Conservation (phyloP, 306 rosid species). For the Cicer yamashitae region DNA sequence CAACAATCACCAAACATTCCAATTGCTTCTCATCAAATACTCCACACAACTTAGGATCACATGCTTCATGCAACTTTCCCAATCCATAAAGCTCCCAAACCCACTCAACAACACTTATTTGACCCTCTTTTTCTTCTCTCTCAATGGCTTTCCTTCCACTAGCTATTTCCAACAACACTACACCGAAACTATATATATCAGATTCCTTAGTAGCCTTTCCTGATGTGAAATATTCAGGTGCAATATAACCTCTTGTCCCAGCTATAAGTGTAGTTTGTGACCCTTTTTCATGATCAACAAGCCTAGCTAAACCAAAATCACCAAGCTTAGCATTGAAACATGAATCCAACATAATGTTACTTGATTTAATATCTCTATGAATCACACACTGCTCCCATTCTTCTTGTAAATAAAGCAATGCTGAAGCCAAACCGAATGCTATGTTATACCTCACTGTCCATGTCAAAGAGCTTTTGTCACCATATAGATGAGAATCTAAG, state of each 20-base stretch:
- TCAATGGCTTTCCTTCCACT: conserved; percentile 47
- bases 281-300: conserved; percentile 51
- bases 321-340: conserved; percentile 53
- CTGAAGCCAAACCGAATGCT: conserved; percentile 47
- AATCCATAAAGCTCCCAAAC: conserved; percentile 54
- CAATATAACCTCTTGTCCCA: conserved; percentile 53
- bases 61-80: conserved; percentile 41
- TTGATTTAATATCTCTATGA: conserved; percentile 60
- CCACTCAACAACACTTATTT: conserved; percentile 47
- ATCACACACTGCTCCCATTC: conserved; percentile 58
- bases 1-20: conserved; percentile 44
- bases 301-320: conserved; percentile 58
- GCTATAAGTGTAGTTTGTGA: conserved; percentile 46
- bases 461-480: conserved; percentile 13
- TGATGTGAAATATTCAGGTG: conserved; percentile 49
- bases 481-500: conserved; percentile 51
- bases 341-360: conserved; percentile 59
- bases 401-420: conserved; percentile 54
- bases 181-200: conserved; percentile 52
- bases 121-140: conserved; percentile 30
- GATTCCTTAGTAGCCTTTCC: conserved; percentile 51
- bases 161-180: conserved; percentile 51
- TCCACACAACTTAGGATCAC: conserved; percentile 40
- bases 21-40: conserved; percentile 46
- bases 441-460: conserved; percentile 51